Evolutionary conservation across 1,139 yeast species (phyloP), one percentile per base, ranked within the genome.

Genomic region (Yarrowia galli): DNA sequence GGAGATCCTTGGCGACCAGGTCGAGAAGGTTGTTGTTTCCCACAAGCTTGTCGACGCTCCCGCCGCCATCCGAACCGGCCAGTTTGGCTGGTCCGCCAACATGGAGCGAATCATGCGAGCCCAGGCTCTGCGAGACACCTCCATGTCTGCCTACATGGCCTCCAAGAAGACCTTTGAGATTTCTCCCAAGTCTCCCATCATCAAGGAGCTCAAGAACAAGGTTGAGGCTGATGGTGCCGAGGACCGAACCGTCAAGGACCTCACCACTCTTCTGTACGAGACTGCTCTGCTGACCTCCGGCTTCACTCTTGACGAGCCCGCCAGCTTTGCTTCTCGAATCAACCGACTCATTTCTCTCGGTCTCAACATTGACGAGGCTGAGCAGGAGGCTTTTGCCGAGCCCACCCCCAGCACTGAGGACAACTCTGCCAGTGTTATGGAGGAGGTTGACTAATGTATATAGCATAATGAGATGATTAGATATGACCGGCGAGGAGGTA

Each of bases 91-190:
- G 99, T 95, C 99, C 75, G 99, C 99, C 78, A 95, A 95, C 87
- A 96, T 96, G 99, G 99, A 95, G 86, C 95, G 99, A 89, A 95
- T 95, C 87, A 96, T 95, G 99, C 95, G 95, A 87, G 99, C 99
- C 72, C 99, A 95, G 87, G 99, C 99, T 77, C 87, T 95, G 78
- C 93, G 99, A 86, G 99, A 95, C 83, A 91, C 97, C 76, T 88
- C 97, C 76, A 95, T 96, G 99, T 92, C 98, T 67, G 88, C 97
- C 72, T 95, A 95, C 96, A 96, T 95, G 99, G 90, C 99, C 63
- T 95, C 99, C 69, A 96, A 96, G 92, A 95, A 95, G 89, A 95
- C 96, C 77, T 92, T 95, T 78, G 99, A 96, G 86, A 92, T 95
- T 77, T 95, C 98, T 78, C 98, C 99, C 84, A 89, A 87, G 82